These are phyloP conservation scores for Penicillium salamii DNA, from an alignment of 495 filamentous ascomycete genomes.

Conservation along the genomic window DNA sequence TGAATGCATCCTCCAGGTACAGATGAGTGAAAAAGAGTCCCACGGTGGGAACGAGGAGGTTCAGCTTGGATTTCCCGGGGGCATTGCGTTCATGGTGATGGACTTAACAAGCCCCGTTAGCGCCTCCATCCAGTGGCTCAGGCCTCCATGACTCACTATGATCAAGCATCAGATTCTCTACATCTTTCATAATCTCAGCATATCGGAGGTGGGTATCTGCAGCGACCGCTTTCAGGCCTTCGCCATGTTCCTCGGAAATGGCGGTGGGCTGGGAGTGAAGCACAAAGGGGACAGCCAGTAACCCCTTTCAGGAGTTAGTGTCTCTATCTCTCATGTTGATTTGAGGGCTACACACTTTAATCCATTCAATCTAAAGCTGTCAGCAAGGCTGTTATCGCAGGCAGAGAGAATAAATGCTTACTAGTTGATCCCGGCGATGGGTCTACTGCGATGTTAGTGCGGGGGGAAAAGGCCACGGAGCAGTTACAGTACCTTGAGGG, in stretches of 20 bases:
- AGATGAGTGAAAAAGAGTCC: slow-evolving; percentile 90
- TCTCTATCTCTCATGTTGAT: background rate
- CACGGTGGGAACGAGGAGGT: slow-evolving; percentile 84
- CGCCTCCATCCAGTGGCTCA: background rate
- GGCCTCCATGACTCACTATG: slow-evolving; percentile 62
- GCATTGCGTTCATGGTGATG: slow-evolving; percentile 59
- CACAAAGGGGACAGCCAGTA: slow-evolving; percentile 95
- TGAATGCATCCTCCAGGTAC: slow-evolving; percentile 82
- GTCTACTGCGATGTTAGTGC: slow-evolving; percentile 49
- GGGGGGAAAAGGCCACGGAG: background rate
- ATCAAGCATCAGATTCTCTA: slow-evolving; percentile 85
- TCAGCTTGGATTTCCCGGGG: slow-evolving; percentile 78
- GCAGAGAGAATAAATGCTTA: slow-evolving; percentile 27
- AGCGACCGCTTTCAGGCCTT: slow-evolving; percentile 47
- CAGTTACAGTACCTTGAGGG: slow-evolving; percentile 59
- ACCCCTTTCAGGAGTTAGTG: slow-evolving; percentile 66
- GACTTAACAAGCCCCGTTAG: slow-evolving; percentile 48
- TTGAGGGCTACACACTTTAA: slow-evolving; percentile 48
- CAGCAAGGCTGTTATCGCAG: background rate
- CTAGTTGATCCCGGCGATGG: slow-evolving; percentile 84
- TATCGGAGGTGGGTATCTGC: slow-evolving; percentile 74
- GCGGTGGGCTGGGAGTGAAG: slow-evolving; percentile 92
- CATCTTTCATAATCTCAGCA: slow-evolving; percentile 91
- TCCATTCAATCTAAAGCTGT: slow-evolving; percentile 60
- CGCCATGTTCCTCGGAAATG: slow-evolving; percentile 57